Evolutionary conservation across 805 yeast species (phyloP), one percentile per base, ranked within the genome.

Genomic region (Yarrowia sp.): DNA sequence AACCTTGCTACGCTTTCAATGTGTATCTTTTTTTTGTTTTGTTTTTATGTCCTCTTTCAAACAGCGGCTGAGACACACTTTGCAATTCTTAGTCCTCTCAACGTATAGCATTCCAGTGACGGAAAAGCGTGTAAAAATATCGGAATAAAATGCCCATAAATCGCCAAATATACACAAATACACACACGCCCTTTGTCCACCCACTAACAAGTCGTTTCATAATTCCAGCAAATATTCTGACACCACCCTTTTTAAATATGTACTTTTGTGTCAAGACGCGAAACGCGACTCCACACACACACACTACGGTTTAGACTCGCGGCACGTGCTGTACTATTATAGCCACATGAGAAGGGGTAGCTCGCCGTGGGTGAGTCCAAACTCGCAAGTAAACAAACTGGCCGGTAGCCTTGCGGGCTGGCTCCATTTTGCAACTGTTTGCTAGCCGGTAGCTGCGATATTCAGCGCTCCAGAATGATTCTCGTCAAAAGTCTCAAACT

Each of bases 251-350:
- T 22, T 22, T 22, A 18, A 38, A 47, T 48, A 35, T 48, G 55
- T 48, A 38, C 33, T 36, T 38, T 51, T 51, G 60, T 38, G 60
- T 51, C 60, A 51, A 36, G 60, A 51, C 60, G 60, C 60, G 60
- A 38, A 51, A 51, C 60, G 60, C 60, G 60, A 51, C 60, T 14
- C 13, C 10, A 8, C 28, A 22, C 28, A 22, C 28, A 22, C 28
- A 22, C 28, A 22, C 28, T 22, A 13, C 8, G 5, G 8, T 47
- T 35, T 48, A 36, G 60, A 36, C 43, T 51, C 43, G 41, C 13
- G 55, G 55, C 55, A 48, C 55, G 55, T 48, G 55, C 55, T 48
- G 55, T 48, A 48, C 55, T 48, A 48, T 13, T 47, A 35, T 48
- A 48, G 55, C 55, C 55, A 48, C 53, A 48, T 32, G 28, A 22